Evolutionary conservation across 371 early-diverging fungal genomes (phyloP).

Genomic region (Conidiobolus incongruus): DNA sequence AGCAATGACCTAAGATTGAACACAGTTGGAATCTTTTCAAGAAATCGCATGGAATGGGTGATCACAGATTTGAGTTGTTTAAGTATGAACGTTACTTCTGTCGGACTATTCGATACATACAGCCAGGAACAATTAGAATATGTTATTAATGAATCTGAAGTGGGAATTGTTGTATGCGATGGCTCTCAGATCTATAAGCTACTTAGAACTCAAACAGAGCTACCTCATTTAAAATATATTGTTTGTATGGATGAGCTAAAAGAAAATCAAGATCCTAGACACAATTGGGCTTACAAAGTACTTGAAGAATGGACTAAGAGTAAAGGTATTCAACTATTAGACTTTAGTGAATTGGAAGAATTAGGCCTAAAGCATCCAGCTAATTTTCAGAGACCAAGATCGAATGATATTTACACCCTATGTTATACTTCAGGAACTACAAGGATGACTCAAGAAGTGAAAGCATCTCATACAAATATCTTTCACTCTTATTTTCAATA

Average conservation of each 20-base stretch:
- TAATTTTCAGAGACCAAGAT: constrained; percentile 14
- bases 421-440: constrained; percentile 91
- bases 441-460: constrained; percentile 43
- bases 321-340: constrained; percentile 19
- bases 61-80: constrained; percentile 28
- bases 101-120: constrained; percentile 73
- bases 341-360: constrained; percentile 35
- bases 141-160: constrained; percentile 44
- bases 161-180: constrained; percentile 37
- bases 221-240: constrained; percentile 38
- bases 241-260: constrained; percentile 41
- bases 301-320: constrained; percentile 22
- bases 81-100: constrained; percentile 27
- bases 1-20: constrained; percentile 2
- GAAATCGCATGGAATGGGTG: constrained; percentile 88
- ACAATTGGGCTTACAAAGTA: constrained; percentile 13
- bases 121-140: constrained; percentile 47
- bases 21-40: constrained; percentile 37
- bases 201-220: constrained; percentile 20
- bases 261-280: constrained; percentile 8
- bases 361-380: constrained; percentile 14
- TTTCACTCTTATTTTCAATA: too few relatives aligned
- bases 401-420: constrained; percentile 56
- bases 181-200: constrained; percentile 33
- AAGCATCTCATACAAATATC: too few relatives aligned